These are phyloP conservation scores for Geotrichum fermentans DNA, from an alignment of 1,139 yeast species.

Conservation along the genomic window DNA sequence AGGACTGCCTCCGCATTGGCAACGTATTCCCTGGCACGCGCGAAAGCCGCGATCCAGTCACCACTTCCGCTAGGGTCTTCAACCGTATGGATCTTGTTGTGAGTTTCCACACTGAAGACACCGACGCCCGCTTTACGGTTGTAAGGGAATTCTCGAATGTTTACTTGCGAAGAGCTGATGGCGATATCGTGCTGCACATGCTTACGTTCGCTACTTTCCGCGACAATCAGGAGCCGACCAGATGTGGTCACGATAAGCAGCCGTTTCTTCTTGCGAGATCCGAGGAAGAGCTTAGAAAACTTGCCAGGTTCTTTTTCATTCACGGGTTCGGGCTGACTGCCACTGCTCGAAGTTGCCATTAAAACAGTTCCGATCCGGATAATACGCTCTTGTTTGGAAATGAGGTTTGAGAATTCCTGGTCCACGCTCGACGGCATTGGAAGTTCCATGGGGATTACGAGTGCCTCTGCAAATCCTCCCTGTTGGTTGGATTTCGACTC, in stretches of 20 bases:
- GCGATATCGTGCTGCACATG: slow-evolving; percentile 35
- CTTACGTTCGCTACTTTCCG: slow-evolving; percentile 28
- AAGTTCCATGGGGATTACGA: slow-evolving; percentile 39
- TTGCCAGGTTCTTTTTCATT: slow-evolving; percentile 29
- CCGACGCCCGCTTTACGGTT: slow-evolving; percentile 32
- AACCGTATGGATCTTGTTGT: slow-evolving; percentile 35
- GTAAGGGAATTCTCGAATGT: slow-evolving; percentile 34
- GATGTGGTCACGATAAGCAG: slow-evolving; percentile 35
- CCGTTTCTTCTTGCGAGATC: slow-evolving; percentile 32
- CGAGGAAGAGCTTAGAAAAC: slow-evolving; percentile 31
- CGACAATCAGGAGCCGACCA: slow-evolving; percentile 33
- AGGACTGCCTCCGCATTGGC: slow-evolving; percentile 26
- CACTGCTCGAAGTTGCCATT: slow-evolving; percentile 18
- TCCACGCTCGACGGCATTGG: slow-evolving; percentile 59
- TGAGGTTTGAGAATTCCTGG: slow-evolving; percentile 59
- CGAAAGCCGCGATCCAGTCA: slow-evolving; percentile 36
- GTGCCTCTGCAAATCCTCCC: slow-evolving; percentile 36
- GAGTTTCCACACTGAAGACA: slow-evolving; percentile 35
- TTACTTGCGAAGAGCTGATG: slow-evolving; percentile 35
- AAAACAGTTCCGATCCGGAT: slow-evolving; percentile 54
- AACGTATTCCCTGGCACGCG: slow-evolving; percentile 30
- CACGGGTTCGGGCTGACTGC: slow-evolving; percentile 20
- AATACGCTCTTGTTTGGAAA: slow-evolving; percentile 67
- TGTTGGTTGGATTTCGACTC: slow-evolving; percentile 20
- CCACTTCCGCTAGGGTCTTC: slow-evolving; percentile 35